Evolutionary conservation across 2,329 filamentous ascomycete species (phyloP).

Genomic region (Emergomyces africanus): DNA sequence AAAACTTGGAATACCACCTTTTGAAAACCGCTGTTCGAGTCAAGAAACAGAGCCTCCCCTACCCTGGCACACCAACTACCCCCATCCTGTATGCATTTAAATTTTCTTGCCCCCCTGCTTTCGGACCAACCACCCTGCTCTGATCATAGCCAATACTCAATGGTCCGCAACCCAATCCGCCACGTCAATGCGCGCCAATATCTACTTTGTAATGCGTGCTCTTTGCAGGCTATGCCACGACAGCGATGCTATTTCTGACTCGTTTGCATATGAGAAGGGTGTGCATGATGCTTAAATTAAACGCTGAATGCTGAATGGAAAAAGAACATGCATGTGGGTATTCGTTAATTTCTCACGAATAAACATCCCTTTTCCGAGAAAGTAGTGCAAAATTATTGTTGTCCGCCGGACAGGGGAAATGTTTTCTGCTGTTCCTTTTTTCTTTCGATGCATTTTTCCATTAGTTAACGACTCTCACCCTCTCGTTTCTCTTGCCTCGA

Average conservation of each 20-base stretch:
- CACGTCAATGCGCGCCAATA: not conserved
- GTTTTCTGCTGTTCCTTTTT: not conserved
- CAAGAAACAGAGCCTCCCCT: not conserved
- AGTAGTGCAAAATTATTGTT: not conserved
- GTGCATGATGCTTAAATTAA: not conserved
- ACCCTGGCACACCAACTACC: not conserved
- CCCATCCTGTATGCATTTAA: not conserved
- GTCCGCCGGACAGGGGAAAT: not conserved
- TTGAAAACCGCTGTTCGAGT: no score
- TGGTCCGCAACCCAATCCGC: not conserved
- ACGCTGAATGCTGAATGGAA: not conserved
- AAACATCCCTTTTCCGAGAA: not conserved
- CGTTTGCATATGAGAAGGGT: not conserved
- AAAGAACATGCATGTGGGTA: not conserved
- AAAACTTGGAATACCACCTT: not conserved
- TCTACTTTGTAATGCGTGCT: not conserved
- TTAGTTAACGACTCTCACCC: not conserved
- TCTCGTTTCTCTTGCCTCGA: not conserved
- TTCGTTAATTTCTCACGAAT: not conserved
- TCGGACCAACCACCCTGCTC: not conserved
- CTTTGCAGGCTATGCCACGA: not conserved
- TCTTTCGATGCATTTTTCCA: not conserved
- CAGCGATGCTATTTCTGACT: not conserved
- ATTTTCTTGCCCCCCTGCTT: no score
- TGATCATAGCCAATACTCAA: not conserved